Evolutionary conservation across 139 green algal genomes (phyloP).

Genomic region (Chlamydomonas schloesseri): DNA sequence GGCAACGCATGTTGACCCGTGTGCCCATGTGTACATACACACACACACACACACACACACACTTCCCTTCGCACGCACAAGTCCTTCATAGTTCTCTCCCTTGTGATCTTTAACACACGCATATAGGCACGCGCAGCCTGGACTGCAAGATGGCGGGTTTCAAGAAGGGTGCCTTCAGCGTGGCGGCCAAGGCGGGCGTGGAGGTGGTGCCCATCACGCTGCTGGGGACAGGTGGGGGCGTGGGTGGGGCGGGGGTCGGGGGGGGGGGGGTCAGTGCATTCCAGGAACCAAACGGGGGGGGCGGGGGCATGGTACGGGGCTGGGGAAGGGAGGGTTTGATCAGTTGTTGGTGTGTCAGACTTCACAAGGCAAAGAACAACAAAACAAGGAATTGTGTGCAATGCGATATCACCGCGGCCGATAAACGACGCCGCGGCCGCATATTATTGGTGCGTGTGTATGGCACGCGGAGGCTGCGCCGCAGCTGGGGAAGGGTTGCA

Average conservation of each 20-base stretch:
- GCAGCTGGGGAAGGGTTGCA: too few species aligned
- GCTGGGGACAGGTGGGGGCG: slow-evolving; percentile 75
- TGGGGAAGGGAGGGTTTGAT: not conserved
- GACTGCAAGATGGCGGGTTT: slow-evolving; percentile 80
- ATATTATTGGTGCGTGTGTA: too few species aligned
- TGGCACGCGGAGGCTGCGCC: too few species aligned
- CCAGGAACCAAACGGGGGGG: too few species aligned
- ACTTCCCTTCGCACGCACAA: too few species aligned
- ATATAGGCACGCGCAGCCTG: slow-evolving; percentile 54
- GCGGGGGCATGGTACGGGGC: not conserved
- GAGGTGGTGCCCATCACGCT: slow-evolving; percentile 94
- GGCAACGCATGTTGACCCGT: too few species aligned
- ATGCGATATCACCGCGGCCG: too few species aligned
- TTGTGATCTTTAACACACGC: not conserved
- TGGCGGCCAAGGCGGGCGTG: slow-evolving; percentile 91
- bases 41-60: not conserved
- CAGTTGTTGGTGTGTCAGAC: not conserved
- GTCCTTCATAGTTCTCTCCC: too few species aligned
- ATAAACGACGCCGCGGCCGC: too few species aligned
- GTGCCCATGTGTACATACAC: too few species aligned
- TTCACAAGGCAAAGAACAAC: not conserved
- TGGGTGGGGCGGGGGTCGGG: not conserved
- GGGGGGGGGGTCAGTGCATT: not conserved
- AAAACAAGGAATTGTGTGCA: too few species aligned
- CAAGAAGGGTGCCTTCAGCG: slow-evolving; percentile 97